Evolutionary conservation across 306 rosid genomes (phyloP), one percentile per base, ranked within the genome.

Genomic region (Glycine latifolia): DNA sequence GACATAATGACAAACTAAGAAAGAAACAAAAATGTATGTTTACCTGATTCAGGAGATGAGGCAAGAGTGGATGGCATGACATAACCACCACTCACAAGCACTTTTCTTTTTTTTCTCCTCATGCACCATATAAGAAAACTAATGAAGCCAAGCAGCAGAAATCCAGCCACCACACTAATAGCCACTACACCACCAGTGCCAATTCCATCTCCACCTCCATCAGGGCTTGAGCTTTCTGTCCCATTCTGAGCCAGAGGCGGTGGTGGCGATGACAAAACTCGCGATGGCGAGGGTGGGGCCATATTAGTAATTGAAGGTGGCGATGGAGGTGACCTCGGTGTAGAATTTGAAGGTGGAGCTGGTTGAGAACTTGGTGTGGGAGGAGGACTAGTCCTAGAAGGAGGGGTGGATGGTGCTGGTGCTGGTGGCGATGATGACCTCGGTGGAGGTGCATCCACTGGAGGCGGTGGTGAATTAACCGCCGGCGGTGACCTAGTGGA

Each of bases 1-100:
- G 31, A 26, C 31, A 26, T 31, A 31, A 61, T 61, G 9, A 75
- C 50, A 80, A 54, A 35, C 48, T 59, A 74, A 33, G 16, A 63
- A 50, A 56, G 63, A 26, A 43, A 61, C 33, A 54, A 58, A 46
- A 73, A 61, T 47, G 52, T 47, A 3, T 47, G 52, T 47, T 47
- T 85, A 93, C 99, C 99, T 84, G 97, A 88, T 79, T 55, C 88
- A 2, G 94, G 89, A 7, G 94, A 83, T 67, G 92, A 81, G 56
- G 65, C 87, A 10, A 75, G 71, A 62, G 88, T 78, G 54, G 91
- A 85, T 67, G 97, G 95, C 92, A 85, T 82, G 83, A 88, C 86
- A 79, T 86, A 87, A 88, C 90, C 90, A 71, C 85, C 90, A 85
- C 41, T 77, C 16, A 78, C 85, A 49, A 93, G 82, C 65, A 39